phyloP scores from a whole-genome alignment of 2,329 filamentous ascomycete species.

The Colletotrichum sp. region DNA sequence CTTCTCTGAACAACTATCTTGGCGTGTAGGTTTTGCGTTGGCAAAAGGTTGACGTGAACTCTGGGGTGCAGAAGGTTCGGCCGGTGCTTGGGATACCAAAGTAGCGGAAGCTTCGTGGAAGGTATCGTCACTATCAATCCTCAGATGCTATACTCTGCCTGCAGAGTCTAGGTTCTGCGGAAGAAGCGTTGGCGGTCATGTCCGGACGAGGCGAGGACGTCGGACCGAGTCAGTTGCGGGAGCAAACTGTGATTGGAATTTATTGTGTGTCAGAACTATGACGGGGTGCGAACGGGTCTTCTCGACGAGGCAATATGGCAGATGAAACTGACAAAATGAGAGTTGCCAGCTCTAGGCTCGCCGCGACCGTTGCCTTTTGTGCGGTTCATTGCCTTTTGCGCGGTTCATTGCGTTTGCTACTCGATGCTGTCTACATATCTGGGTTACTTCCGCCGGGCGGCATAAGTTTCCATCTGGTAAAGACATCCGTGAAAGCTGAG shows the following conservation, averaged over 20 bases:
- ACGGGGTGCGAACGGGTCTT: neutral
- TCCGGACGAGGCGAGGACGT: neutral
- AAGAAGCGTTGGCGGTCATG: neutral
- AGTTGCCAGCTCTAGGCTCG: neutral
- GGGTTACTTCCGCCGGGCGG: neutral
- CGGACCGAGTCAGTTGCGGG: neutral
- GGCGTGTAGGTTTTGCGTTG: neutral
- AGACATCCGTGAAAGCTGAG: neutral
- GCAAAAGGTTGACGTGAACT: neutral
- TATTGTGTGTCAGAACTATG: neutral
- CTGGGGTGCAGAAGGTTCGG: neutral
- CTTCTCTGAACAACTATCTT: neutral
- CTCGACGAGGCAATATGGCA: neutral
- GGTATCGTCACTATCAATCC: neutral
- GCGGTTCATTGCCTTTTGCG: neutral
- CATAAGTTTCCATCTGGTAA: neutral
- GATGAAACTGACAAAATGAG: neutral
- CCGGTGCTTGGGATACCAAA: neutral
- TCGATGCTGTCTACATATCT: neutral
- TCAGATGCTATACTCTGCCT: neutral
- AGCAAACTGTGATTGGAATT: neutral
- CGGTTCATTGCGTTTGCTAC: neutral
- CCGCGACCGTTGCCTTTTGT: neutral
- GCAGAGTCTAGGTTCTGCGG: neutral
- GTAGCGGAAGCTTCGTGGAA: neutral